Evolutionary conservation across 73 alveolate genomes (phyloP), one percentile per base, ranked within the genome.

Genomic region (Uronychia binucleata): DNA sequence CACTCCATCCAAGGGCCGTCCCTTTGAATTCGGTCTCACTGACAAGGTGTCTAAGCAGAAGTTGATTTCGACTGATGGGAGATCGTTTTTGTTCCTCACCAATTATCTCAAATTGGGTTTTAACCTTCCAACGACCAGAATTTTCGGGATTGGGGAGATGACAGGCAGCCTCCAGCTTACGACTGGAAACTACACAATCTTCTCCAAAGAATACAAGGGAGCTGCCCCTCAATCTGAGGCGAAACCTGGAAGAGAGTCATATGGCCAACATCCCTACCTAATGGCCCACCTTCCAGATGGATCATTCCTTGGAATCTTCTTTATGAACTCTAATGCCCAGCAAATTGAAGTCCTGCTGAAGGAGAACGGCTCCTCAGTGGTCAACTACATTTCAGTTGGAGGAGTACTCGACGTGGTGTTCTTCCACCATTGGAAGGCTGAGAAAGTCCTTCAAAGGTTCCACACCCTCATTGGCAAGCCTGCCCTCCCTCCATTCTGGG

Each of bases 201-300:
- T 95, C 94, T 90, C 96, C 58, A 84, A 82, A 58, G 95, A 90
- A 81, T 87, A 94, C 75, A 57, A 26, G 0, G 96, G 90, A 46
- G 5, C 67, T 57, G 76, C 87, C 78, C 98, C 95, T 31, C 14
- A 81, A 34, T 96, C 90, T 60, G n/a, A n/a, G n/a, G n/a, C n/a
- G n/a, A 87, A 86, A 31, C 93, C 93, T 26, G 90, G 97, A 57
- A 34, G 58, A 60, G 88, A 90, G 34, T 75, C 87, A 1, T 91
- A 88, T 86, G 98, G 98, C 14, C 85, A 89, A 19, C 98, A 94
- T 89, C 98, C 98, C 0, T 82, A 91, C 78, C 81, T 93, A 32
- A 85, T 94, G 79, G 91, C 87, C 31, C 82, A 93, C 76, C 83
- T 96, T 30, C 79, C 35, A 57, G 81, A 86, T 59, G 75, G 74